Conservation (phyloP, 192 early-diverging fungal genomes). For the Backusella mclennaniae region DNA sequence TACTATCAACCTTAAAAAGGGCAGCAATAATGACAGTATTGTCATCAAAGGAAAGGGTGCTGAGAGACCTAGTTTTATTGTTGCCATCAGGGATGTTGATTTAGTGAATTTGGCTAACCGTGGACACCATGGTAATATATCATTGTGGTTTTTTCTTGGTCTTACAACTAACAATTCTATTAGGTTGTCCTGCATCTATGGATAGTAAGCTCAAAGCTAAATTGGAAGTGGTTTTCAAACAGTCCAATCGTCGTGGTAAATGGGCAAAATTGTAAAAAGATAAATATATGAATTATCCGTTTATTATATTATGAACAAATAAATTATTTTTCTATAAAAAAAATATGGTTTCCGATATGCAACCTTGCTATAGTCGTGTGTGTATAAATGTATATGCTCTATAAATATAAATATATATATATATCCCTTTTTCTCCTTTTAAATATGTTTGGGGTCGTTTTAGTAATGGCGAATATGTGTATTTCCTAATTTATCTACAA, state of each 20-base stretch:
- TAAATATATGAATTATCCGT: background rate
- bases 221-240: conserved; percentile 66
- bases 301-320: background rate
- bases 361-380: background rate
- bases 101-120: conserved; percentile 86
- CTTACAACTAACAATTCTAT: background rate
- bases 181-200: conserved; percentile 88
- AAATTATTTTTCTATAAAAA: background rate
- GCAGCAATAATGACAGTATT: conserved; percentile 27
- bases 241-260: conserved; percentile 41
- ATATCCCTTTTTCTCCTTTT: background rate
- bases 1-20: conserved; percentile 85
- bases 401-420: background rate
- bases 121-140: conserved; percentile 71
- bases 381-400: background rate
- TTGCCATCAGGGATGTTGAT: conserved; percentile 72
- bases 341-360: background rate
- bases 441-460: background rate
- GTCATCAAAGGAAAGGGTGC: conserved; percentile 56
- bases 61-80: conserved; percentile 67
- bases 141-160: background rate
- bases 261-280: conserved; percentile 62
- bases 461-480: background rate
- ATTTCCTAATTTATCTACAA: conserved; percentile 4
- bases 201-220: conserved; percentile 86